A percentile compares a stretch with the other conserved stretches of the same genome.
phyloP scores from a whole-genome alignment of 2,329 filamentous ascomycete genomes.

The Pseudogymnoascus sp. region DNA sequence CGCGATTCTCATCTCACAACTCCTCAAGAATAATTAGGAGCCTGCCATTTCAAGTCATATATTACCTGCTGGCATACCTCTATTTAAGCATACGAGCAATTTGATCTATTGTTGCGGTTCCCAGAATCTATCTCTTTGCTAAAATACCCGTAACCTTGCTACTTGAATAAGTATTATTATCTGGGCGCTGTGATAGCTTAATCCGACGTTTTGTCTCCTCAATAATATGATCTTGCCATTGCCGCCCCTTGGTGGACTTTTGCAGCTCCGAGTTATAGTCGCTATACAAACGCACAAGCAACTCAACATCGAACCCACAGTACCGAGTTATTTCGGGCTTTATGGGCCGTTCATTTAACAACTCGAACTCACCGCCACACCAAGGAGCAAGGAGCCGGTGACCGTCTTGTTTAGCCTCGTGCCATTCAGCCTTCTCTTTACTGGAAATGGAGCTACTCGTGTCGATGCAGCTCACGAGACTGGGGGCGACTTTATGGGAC shows the following conservation, averaged over 20 bases:
- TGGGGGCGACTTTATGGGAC: conserved; percentile 24
- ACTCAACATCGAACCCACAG: conserved; percentile 39
- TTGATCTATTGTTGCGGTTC: background rate
- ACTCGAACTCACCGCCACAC: conserved; percentile 37
- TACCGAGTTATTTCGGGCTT: conserved; percentile 34
- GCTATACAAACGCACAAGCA: conserved; percentile 23
- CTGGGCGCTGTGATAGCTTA: conserved; percentile 16
- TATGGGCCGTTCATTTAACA: conserved; percentile 42
- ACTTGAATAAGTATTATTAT: background rate
- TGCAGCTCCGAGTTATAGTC: too few species aligned
- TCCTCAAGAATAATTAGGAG: too few species aligned
- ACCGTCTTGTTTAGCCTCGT: conserved; percentile 32
- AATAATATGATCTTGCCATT: background rate
- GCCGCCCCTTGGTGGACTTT: background rate
- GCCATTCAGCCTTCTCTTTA: conserved; percentile 24
- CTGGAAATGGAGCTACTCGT: conserved; percentile 18
- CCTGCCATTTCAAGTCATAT: too few species aligned
- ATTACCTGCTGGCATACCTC: too few species aligned
- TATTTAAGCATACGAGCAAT: too few species aligned
- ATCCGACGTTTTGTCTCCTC: conserved; percentile 16
- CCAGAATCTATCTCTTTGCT: conserved; percentile 15
- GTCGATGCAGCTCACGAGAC: conserved; percentile 35
- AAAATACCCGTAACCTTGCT: conserved; percentile 6
- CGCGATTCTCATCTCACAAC: too few species aligned
- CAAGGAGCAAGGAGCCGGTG: conserved; percentile 34